Evolutionary conservation across 2,329 filamentous ascomycete genomes (phyloP).

Genomic region (Albifimbria verrucaria): DNA sequence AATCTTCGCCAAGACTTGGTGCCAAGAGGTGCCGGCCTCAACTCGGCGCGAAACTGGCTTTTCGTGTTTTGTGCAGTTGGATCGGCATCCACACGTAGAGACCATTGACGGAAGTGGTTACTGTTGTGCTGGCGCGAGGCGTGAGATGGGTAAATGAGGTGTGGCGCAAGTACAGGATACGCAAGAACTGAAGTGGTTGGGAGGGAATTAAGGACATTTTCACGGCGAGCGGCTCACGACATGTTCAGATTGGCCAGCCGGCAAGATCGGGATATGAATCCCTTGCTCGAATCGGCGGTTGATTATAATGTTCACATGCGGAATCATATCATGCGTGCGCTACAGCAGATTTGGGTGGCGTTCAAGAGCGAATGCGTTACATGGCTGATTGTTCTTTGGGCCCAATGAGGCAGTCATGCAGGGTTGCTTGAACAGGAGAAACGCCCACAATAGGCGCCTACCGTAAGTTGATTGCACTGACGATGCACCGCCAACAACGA

Average conservation of each 20-base stretch:
- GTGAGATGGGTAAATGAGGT: not conserved
- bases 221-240: not conserved
- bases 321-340: not conserved
- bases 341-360: too few species aligned
- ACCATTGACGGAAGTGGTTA: not conserved
- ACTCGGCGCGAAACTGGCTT: slow-evolving; percentile 1
- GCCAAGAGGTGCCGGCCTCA: slow-evolving; percentile 2
- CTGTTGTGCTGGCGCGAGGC: not conserved
- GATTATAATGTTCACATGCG: not conserved
- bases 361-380: not conserved
- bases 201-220: not conserved
- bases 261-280: not conserved
- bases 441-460: too few species aligned
- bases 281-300: not conserved
- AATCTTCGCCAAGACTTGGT: not conserved
- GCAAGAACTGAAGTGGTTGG: not conserved
- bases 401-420: not conserved
- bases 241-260: not conserved
- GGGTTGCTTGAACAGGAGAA: not conserved
- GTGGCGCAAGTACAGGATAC: not conserved
- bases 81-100: not conserved
- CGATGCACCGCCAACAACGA: not conserved
- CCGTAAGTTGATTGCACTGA: not conserved
- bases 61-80: not conserved
- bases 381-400: not conserved